Conservation (phyloP, 345 rosid genomes). For the Lepidium africanum region DNA sequence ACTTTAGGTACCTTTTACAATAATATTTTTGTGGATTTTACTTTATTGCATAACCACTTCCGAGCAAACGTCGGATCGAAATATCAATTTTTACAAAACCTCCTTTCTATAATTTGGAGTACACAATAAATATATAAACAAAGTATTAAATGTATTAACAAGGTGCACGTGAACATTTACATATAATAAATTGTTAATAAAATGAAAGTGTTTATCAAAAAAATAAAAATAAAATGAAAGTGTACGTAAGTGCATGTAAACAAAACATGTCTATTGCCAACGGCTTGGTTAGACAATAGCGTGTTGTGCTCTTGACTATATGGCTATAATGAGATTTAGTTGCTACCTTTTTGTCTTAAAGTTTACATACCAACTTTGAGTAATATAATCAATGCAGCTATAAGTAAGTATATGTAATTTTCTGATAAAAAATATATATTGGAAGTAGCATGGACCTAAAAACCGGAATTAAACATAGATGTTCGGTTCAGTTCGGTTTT, state of each 20-base stretch:
- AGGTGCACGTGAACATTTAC: constrained; percentile 1
- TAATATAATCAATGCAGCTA: background rate
- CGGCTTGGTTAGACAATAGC: constrained; percentile 22
- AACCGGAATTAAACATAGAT: no score
- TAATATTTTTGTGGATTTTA: background rate
- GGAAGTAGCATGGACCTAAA: no score
- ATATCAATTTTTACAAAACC: background rate
- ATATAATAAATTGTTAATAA: background rate
- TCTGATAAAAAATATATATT: no score
- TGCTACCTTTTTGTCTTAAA: constrained; percentile 4
- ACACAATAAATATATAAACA: background rate
- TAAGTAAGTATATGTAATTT: background rate
- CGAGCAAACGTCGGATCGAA: background rate
- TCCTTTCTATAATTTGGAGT: background rate
- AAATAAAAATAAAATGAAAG: background rate
- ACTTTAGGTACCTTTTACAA: no score
- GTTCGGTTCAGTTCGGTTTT: no score
- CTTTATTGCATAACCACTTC: constrained; percentile 1
- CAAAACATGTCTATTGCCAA: constrained; percentile 12
- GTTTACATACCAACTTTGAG: background rate
- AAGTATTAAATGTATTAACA: background rate
- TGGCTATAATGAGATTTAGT: background rate
- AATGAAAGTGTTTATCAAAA: background rate
- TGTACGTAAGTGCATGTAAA: background rate
- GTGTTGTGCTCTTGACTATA: constrained; percentile 18